These are phyloP conservation scores for Colletotrichum orchidophilum DNA, from an alignment of 2,329 filamentous ascomycete species.

Conservation along the genomic window DNA sequence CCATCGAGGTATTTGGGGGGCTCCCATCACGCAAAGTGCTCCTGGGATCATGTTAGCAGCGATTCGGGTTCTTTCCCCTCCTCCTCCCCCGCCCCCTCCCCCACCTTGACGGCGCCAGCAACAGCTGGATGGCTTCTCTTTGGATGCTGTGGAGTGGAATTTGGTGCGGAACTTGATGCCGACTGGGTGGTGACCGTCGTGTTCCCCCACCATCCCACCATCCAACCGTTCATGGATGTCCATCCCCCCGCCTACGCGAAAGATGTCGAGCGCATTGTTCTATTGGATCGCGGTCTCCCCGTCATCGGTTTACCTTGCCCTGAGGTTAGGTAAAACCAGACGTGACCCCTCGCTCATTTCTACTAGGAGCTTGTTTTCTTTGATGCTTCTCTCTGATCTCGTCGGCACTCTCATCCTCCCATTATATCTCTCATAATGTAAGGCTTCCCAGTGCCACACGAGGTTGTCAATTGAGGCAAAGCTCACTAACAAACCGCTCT, in stretches of 20 bases:
- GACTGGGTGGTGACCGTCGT: too few relatives aligned
- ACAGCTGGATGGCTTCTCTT: background rate
- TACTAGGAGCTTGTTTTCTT: background rate
- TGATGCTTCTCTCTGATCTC: background rate
- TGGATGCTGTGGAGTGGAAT: background rate
- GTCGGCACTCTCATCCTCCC: background rate
- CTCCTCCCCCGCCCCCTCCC: slow-evolving; percentile 10
- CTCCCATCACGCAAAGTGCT: background rate
- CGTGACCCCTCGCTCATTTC: slow-evolving; percentile 7
- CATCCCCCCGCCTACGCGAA: background rate
- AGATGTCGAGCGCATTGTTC: background rate
- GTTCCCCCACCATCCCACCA: slow-evolving; percentile 18
- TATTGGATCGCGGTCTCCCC: slow-evolving; percentile 11
- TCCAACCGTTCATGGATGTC: background rate
- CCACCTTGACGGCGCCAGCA: background rate
- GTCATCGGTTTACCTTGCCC: slow-evolving; percentile 23
- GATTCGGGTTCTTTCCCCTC: background rate
- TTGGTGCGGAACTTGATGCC: background rate
- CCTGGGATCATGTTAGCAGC: background rate
- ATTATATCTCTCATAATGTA: background rate
- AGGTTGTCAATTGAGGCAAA: background rate
- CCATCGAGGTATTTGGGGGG: background rate
- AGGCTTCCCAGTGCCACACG: background rate
- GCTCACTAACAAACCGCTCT: background rate
- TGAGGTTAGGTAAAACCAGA: slow-evolving; percentile 14